These are phyloP conservation scores for Rhododendron mucronatum DNA, from an alignment of 148 eudicot genomes.

Conservation along the genomic window DNA sequence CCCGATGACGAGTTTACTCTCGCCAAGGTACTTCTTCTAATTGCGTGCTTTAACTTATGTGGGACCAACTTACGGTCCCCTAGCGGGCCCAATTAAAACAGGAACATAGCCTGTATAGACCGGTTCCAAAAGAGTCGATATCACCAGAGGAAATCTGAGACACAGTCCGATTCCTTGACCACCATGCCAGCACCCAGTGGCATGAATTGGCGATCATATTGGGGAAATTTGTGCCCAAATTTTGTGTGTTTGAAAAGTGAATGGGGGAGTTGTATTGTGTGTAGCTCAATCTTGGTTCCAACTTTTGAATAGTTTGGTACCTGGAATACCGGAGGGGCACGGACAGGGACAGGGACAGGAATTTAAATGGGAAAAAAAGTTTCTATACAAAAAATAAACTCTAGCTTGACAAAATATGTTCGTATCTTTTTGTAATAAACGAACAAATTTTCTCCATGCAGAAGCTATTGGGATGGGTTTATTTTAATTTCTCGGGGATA, in stretches of 20 bases:
- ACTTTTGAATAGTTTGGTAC: background rate
- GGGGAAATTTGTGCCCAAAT: background rate
- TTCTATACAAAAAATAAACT: background rate
- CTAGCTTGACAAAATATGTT: background rate
- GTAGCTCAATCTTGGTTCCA: background rate
- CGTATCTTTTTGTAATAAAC: background rate
- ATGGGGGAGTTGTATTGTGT: background rate
- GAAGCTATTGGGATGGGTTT: background rate
- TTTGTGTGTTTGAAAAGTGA: background rate
- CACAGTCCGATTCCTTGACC: background rate
- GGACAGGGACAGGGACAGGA: background rate
- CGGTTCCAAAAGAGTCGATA: background rate
- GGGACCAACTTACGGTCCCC: background rate
- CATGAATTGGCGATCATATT: background rate
- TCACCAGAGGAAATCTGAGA: background rate
- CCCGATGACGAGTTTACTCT: constrained; percentile 67
- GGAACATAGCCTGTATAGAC: background rate
- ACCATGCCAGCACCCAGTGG: background rate
- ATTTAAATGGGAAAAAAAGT: background rate
- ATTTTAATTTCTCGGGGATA: background rate
- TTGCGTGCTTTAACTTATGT: background rate
- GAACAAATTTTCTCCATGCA: background rate
- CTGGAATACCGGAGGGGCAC: background rate
- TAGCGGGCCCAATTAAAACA: background rate
- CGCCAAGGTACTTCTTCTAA: constrained; percentile 41